Percentiles rank a stretch among this genome's conserved stretches.
phyloP scores from a whole-genome alignment of 2,329 filamentous ascomycete genomes.

The Chaetomiaceae sp. region DNA sequence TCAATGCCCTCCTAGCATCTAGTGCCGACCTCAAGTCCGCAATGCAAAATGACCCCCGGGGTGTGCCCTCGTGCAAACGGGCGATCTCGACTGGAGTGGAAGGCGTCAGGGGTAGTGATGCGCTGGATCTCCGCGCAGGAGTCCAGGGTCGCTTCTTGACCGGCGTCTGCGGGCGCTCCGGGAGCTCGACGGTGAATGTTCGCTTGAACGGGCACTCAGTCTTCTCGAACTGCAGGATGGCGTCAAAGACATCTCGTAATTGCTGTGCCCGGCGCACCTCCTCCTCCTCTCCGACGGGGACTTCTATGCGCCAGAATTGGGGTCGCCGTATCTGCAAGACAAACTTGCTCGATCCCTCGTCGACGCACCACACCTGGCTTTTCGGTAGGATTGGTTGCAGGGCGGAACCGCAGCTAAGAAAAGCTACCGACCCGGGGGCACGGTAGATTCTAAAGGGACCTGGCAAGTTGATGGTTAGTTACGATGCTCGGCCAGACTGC shows the following conservation, averaged over 20 bases:
- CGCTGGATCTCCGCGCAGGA: conserved; percentile 39
- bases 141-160: conserved; percentile 66
- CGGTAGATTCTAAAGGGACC: conserved; percentile 80
- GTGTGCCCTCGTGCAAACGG: conserved; percentile 18
- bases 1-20: neutral
- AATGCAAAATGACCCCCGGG: conserved; percentile 16
- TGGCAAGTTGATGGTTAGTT: conserved; percentile 30
- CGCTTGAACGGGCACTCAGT: conserved; percentile 82
- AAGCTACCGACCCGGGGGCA: conserved; percentile 79
- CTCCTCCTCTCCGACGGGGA: conserved; percentile 62
- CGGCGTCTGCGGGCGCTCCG: conserved; percentile 62
- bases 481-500: neutral
- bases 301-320: conserved; percentile 85
- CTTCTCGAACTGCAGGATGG: conserved; percentile 79
- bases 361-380: conserved; percentile 91
- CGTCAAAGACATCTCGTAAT: conserved; percentile 65
- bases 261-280: conserved; percentile 61
- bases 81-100: conserved; percentile 25
- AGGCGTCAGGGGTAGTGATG: conserved; percentile 28
- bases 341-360: conserved; percentile 73
- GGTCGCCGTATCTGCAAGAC: conserved; percentile 80
- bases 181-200: conserved; percentile 69
- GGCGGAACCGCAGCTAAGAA: conserved; percentile 78
- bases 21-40: conserved; percentile 9
- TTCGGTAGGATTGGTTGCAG: conserved; percentile 83